phyloP scores from a whole-genome alignment of 208 protist species.

The Crithidia brevicula region DNA sequence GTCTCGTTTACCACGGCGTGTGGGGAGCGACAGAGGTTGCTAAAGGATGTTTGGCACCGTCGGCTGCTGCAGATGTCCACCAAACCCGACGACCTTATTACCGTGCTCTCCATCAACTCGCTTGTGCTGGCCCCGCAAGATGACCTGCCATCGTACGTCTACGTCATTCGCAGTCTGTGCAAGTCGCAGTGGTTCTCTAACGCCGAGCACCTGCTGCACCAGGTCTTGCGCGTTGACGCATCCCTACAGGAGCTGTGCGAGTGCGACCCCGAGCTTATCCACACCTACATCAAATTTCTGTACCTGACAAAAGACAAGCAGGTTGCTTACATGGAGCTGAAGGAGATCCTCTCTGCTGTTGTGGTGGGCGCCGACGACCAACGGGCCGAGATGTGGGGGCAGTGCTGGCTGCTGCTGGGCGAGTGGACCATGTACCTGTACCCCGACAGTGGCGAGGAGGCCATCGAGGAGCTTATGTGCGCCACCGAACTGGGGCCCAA shows the following conservation, averaged over 20 bases:
- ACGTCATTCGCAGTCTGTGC: conserved; percentile 93
- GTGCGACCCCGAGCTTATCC: conserved; percentile 84
- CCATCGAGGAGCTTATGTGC: conserved; percentile 71
- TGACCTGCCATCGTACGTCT: conserved; percentile 95
- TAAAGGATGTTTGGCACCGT: conserved; percentile 88
- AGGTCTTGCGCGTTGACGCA: conserved; percentile 46
- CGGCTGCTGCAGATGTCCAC: conserved; percentile 89
- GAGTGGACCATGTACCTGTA: conserved; percentile 90
- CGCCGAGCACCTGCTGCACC: conserved; percentile 69
- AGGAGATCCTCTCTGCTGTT: conserved; percentile 63
- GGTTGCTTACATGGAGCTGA: conserved; percentile 71
- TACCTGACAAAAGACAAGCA: conserved; percentile 64
- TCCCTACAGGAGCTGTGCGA: conserved; percentile 51
- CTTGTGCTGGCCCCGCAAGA: conserved; percentile 94
- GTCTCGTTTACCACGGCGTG: conserved; percentile 92
- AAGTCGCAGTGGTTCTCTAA: conserved; percentile 81
- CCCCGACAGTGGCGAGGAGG: conserved; percentile 76
- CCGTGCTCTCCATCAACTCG: conserved; percentile 95
- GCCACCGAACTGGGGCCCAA: conserved; percentile 74
- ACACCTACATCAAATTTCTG: conserved; percentile 85
- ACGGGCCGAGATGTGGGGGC: conserved; percentile 72
- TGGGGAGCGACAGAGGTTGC: conserved; percentile 59
- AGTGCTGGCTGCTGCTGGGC: conserved; percentile 84
- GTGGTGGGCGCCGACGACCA: conserved; percentile 41
- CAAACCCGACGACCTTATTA: conserved; percentile 93